Evolutionary conservation across 129 eudicot genomes (phyloP).

Genomic region (Flaveria linearis): DNA sequence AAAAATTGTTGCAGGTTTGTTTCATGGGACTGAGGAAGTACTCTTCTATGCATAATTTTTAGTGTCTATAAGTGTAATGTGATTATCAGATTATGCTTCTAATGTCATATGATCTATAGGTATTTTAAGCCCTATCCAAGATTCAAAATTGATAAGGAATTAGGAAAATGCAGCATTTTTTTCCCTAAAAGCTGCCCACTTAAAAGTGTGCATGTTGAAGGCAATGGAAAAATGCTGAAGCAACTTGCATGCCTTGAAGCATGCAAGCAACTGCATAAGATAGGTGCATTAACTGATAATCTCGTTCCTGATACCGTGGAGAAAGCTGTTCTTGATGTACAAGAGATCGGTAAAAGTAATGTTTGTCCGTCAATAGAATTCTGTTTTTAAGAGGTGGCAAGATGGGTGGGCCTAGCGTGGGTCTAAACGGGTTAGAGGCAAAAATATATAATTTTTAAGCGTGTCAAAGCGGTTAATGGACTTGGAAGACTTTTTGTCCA

Average conservation of each 20-base stretch:
- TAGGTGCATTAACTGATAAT: constrained; percentile 71
- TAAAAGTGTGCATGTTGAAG: constrained; percentile 42
- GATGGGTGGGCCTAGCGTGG: neutral
- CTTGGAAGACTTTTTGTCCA: neutral
- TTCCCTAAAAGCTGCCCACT: constrained; percentile 78
- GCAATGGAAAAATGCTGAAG: constrained; percentile 53
- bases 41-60: neutral
- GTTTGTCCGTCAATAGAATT: neutral
- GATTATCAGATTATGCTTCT: neutral
- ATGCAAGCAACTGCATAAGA: constrained; percentile 63
- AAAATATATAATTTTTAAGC: neutral
- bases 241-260: constrained; percentile 84
- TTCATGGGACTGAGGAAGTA: neutral
- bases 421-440: neutral
- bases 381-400: neutral
- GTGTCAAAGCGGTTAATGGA: neutral
- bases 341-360: constrained; percentile 46
- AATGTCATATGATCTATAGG: constrained; percentile 36
- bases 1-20: neutral
- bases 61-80: neutral
- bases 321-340: constrained; percentile 45
- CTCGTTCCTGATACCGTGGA: constrained; percentile 78
- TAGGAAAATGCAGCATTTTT: constrained; percentile 44
- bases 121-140: constrained; percentile 82
- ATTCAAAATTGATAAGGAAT: constrained; percentile 45